Percentiles rank a stretch among this genome's conserved stretches.
Evolutionary conservation across 805 yeast species (phyloP).

Genomic region (Monosporozyma yasuniensis): DNA sequence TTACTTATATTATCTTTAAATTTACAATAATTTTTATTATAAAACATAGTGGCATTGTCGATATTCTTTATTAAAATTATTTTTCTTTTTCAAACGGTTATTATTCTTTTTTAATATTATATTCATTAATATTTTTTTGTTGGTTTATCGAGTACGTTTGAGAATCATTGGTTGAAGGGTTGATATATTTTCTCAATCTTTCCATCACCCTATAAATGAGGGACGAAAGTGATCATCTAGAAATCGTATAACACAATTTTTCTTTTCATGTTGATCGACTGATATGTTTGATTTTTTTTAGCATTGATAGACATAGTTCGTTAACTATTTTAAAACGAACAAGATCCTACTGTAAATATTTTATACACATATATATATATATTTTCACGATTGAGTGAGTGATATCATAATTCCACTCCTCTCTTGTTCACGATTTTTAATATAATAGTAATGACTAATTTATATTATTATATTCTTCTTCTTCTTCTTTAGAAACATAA

Average conservation of each 20-base stretch:
- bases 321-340: not conserved
- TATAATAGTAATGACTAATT: not conserved
- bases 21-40: conserved; percentile 1
- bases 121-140: not conserved
- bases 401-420: not conserved
- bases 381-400: not conserved
- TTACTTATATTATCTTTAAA: not conserved
- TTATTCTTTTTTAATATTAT: not conserved
- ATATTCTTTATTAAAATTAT: conserved; percentile 6
- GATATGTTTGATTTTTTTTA: conserved; percentile 29
- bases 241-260: too few species aligned
- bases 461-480: not conserved
- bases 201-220: conserved; percentile 25
- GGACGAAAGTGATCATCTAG: conserved; percentile 24
- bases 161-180: conserved; percentile 5
- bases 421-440: not conserved
- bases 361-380: not conserved
- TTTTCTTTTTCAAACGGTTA: conserved; percentile 3
- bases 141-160: conserved; percentile 4
- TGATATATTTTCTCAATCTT: not conserved
- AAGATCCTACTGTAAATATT: not conserved
- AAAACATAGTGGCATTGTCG: conserved; percentile 18
- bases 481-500: too few species aligned
- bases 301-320: conserved; percentile 7
- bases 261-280: conserved; percentile 15